Evolutionary conservation across 768 basidiomycete species (phyloP), one percentile per base, ranked within the genome.

Genomic region (Asterophora lycoperdoides): DNA sequence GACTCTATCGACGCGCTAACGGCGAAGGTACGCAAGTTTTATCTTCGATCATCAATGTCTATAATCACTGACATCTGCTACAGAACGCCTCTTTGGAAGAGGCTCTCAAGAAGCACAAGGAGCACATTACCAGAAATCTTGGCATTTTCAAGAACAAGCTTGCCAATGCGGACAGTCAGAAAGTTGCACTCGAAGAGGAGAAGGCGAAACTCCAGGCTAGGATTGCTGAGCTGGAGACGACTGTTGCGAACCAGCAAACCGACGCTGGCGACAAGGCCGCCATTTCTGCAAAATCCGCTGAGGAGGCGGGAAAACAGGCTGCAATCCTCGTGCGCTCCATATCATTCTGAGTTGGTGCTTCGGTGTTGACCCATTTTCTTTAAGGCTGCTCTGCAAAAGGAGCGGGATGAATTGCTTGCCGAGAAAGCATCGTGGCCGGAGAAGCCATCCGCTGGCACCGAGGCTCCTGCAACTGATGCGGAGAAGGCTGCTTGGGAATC

Each of bases 341-440:
- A 23, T n/a, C 20, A 17, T 42, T 10, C 20, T 28, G 14, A 18
- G 20, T 11, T 47, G 37, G 1, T 40, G 13, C 40, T 8, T 38
- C 36, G 3, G 9, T 8, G 5, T 39, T 11, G 15, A 52, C 41
- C 49, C n/a, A 14, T 14, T 14, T 17, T 36, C 14, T 32, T 54
- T 5, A 33, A 88, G 84, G 68, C 75, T 44, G 54, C 72, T 39
- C 62, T 89, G 20, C 72, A 65, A 46, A 72, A 75, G 37, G 82
- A 91, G 63, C 73, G 80, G 42, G 85, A 87, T 57, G 73, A 68
- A 42, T 65, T 89, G 14, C 67, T 84, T 20, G 73, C 72, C 0
- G 85, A 86, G 59, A 86, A 81, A 59, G 74, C 75, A 48, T 64
- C 66, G 17, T 75, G 62, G 75, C 56, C 59, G 20, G 60, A 38